Conservation (phyloP, 2,329 filamentous ascomycete genomes). For the Colletotrichum sp. region DNA sequence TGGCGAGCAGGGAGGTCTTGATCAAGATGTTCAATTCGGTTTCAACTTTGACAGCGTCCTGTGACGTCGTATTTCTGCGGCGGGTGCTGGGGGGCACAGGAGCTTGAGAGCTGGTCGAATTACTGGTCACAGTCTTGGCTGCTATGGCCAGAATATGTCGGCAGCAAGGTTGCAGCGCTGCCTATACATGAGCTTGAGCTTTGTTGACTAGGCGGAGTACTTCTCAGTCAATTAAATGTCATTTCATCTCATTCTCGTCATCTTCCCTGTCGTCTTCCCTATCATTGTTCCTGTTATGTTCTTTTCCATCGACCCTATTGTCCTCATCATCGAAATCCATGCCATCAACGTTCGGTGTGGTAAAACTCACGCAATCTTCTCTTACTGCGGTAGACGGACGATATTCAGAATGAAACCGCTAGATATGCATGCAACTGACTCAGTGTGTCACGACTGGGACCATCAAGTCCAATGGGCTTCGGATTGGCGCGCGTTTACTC, state of each 20-base stretch:
- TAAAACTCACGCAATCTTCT: not conserved
- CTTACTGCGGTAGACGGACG: not conserved
- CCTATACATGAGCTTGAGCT: not conserved
- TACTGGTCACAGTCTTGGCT: not conserved
- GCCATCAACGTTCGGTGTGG: not conserved
- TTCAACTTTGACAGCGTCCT: not conserved
- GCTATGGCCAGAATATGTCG: not conserved
- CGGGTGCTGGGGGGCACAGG: not conserved
- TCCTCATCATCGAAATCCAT: not conserved
- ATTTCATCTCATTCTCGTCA: accelerated
- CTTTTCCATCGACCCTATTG: not conserved
- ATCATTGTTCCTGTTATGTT: not conserved
- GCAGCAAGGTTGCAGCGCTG: not conserved
- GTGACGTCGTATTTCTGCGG: not conserved
- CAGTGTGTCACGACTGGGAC: not conserved
- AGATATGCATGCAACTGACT: not conserved
- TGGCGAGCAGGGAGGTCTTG: not conserved
- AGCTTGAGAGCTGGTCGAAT: not conserved
- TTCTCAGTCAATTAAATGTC: not conserved
- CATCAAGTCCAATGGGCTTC: not conserved
- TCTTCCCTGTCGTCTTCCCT: not conserved
- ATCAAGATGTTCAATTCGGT: not conserved
- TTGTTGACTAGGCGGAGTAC: not conserved
- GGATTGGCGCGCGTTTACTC: not conserved
- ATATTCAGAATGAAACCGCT: not conserved